Conservation (phyloP, 371 early-diverging fungal genomes). For the Lichtheimia ornata region DNA sequence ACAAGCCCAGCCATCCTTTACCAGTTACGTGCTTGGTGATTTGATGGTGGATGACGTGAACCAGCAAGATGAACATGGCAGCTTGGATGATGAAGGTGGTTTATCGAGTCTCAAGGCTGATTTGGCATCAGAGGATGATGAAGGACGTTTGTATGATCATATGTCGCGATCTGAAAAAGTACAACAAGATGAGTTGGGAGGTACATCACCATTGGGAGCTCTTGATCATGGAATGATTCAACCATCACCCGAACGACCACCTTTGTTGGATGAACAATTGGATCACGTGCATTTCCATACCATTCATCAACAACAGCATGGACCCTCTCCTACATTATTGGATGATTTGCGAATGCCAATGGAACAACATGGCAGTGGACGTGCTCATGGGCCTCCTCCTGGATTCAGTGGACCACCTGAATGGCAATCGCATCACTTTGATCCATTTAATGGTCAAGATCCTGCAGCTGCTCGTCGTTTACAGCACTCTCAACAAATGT, state of each 20-base stretch:
- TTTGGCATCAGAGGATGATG: slow-evolving; percentile 31
- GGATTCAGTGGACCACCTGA: slow-evolving; percentile 28
- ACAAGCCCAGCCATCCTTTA: slow-evolving; percentile 13
- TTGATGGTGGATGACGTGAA: slow-evolving; percentile 12
- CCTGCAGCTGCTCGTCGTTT: slow-evolving; percentile 46
- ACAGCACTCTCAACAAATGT: slow-evolving; percentile 55
- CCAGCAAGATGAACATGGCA: slow-evolving; percentile 4
- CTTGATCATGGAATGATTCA: slow-evolving; percentile 30
- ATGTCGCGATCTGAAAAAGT: slow-evolving; percentile 21
- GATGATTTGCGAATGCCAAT: slow-evolving; percentile 9
- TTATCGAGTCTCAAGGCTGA: slow-evolving; percentile 26
- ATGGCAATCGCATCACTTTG: slow-evolving; percentile 40
- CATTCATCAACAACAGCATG: not conserved
- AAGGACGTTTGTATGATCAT: slow-evolving; percentile 1
- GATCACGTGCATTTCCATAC: slow-evolving; percentile 4
- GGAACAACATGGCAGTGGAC: not conserved
- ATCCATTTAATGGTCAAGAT: slow-evolving; percentile 49
- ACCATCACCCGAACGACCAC: slow-evolving; percentile 18
- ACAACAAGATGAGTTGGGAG: slow-evolving; percentile 17
- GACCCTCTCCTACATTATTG: not conserved
- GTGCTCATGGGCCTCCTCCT: slow-evolving; percentile 27
- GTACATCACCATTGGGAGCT: slow-evolving; percentile 22
- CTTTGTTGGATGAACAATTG: slow-evolving; percentile 9
- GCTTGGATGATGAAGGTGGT: slow-evolving; percentile 14
- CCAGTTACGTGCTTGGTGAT: slow-evolving; percentile 16